Percentiles rank a stretch among this genome's conserved stretches.
phyloP scores from a whole-genome alignment of 1,284 basidiomycete species.

The Marasmius fiardii region DNA sequence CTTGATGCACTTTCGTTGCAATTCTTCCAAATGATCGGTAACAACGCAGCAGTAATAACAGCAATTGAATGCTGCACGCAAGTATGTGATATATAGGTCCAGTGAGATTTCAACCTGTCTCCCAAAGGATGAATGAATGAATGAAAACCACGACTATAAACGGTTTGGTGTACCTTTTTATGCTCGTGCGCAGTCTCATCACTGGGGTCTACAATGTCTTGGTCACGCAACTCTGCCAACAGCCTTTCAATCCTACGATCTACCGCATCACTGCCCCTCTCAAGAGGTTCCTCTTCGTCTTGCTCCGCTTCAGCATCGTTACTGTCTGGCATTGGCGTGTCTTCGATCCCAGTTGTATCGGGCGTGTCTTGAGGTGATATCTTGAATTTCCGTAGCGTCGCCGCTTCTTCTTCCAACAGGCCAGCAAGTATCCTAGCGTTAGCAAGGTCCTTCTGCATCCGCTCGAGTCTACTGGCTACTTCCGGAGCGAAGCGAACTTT shows the following conservation, averaged over 20 bases:
- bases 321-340: slow-evolving; percentile 39
- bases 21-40: slow-evolving; percentile 89
- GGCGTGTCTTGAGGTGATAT: slow-evolving; percentile 19
- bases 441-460: slow-evolving; percentile 75
- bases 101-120: slow-evolving; percentile 68
- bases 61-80: slow-evolving; percentile 82
- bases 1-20: slow-evolving; percentile 89
- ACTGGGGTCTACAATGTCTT: slow-evolving; percentile 51
- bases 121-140: slow-evolving; percentile 5
- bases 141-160: not conserved
- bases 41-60: slow-evolving; percentile 96
- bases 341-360: slow-evolving; percentile 28
- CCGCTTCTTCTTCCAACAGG: slow-evolving; percentile 69
- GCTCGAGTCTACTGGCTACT: slow-evolving; percentile 72
- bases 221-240: slow-evolving; percentile 62
- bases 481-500: slow-evolving; percentile 79
- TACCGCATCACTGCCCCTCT: slow-evolving; percentile 64
- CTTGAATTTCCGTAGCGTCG: slow-evolving; percentile 46
- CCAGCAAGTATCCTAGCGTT: slow-evolving; percentile 70
- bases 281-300: slow-evolving; percentile 53
- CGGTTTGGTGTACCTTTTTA: slow-evolving; percentile 55
- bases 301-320: slow-evolving; percentile 41
- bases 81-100: slow-evolving; percentile 82
- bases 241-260: slow-evolving; percentile 75
- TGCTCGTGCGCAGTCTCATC: slow-evolving; percentile 62